phyloP scores from a whole-genome alignment of 2,329 filamentous ascomycete species.

The Emergomyces africanus region DNA sequence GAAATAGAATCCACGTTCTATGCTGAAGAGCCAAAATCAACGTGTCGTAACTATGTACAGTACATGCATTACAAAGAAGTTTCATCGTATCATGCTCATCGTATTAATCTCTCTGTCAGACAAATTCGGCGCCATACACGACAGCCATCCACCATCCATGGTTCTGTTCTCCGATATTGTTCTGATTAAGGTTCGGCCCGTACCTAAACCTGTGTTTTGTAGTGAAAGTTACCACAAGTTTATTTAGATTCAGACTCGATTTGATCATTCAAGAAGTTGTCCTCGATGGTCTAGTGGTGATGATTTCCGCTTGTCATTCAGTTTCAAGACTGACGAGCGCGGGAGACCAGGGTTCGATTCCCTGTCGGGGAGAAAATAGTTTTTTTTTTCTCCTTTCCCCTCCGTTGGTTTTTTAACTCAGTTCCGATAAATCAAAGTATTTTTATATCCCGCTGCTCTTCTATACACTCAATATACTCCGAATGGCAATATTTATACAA shows the following conservation, averaged over 20 bases:
- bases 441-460: no score
- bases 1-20: not conserved
- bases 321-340: not conserved
- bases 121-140: not conserved
- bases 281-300: conserved; percentile 3
- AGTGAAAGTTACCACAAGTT: not conserved
- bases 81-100: no score
- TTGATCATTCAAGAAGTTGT: not conserved
- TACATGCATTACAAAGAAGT: not conserved
- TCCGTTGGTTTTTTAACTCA: no score
- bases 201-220: not conserved
- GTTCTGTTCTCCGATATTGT: no score
- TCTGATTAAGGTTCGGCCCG: not conserved
- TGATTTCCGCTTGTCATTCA: conserved; percentile 2
- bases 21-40: not conserved
- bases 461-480: no score
- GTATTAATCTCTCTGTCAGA: not conserved
- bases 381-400: not conserved
- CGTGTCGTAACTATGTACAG: not conserved
- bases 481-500: no score
- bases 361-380: not conserved
- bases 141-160: no score
- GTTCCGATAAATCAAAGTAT: no score
- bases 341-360: conserved; percentile 3
- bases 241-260: no score